Percentiles rank a stretch among this genome's conserved stretches.
Evolutionary conservation across 495 filamentous ascomycete genomes (phyloP).

Genomic region (Aspergillus sparsus): DNA sequence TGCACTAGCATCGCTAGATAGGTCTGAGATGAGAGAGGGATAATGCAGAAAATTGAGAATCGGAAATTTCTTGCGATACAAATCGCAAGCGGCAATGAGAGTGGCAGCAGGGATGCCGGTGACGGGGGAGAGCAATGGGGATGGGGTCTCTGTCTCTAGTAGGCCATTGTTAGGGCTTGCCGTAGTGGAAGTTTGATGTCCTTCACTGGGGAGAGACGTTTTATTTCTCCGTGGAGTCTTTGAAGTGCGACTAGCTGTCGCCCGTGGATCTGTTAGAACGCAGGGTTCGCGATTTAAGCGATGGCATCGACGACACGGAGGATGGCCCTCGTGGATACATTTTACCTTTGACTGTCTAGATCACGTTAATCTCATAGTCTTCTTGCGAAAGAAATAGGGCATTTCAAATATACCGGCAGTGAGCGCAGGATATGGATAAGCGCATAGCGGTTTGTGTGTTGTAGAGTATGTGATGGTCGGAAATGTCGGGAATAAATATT

Average conservation of each 20-base stretch:
- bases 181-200: not conserved
- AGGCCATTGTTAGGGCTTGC: not conserved
- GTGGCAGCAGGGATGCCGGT: constrained; percentile 31
- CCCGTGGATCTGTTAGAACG: constrained; percentile 36
- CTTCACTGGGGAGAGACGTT: not conserved
- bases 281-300: constrained; percentile 31
- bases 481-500: too few relatives aligned
- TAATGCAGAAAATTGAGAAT: constrained; percentile 49
- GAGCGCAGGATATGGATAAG: constrained; percentile 46
- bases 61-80: constrained; percentile 47
- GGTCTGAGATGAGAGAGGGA: constrained; percentile 44
- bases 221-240: constrained; percentile 8
- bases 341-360: constrained; percentile 46
- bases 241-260: constrained; percentile 2
- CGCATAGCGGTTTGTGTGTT: constrained; percentile 30
- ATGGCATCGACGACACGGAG: constrained; percentile 43
- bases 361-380: not conserved
- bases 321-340: constrained; percentile 42
- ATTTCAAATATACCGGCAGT: constrained; percentile 36
- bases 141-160: not conserved
- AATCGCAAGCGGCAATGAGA: constrained; percentile 43
- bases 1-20: constrained; percentile 34
- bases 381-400: not conserved
- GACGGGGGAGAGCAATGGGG: constrained; percentile 26
- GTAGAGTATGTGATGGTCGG: too few relatives aligned